These are phyloP conservation scores for Bullera alba DNA, from an alignment of 768 basidiomycete genomes.

Conservation along the genomic window DNA sequence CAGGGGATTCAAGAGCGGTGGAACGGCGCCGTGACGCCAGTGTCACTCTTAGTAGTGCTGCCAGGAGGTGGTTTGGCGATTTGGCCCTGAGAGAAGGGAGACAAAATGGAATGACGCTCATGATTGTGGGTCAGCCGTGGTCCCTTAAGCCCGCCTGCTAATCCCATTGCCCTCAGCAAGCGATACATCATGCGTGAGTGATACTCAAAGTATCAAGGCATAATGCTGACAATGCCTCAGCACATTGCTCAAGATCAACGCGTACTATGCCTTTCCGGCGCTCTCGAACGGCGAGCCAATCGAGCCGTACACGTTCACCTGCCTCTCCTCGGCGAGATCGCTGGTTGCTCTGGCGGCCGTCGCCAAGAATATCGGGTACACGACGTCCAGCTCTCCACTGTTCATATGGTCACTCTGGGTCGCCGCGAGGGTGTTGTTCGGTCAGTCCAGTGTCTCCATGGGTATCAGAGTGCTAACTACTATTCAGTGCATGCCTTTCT, in stretches of 20 bases:
- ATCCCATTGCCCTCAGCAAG: conserved; percentile 21
- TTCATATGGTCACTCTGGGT: conserved; percentile 45
- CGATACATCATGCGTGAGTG: conserved; percentile 39
- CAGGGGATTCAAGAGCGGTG: conserved; percentile 32
- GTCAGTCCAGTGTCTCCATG: conserved; percentile 13
- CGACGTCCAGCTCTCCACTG: conserved; percentile 29
- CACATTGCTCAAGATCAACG: conserved; percentile 40
- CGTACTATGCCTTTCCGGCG: conserved; percentile 42
- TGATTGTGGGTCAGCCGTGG: conserved; percentile 28
- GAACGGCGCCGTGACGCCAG: conserved; percentile 29
- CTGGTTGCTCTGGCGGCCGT: conserved; percentile 20
- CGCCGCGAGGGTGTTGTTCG: conserved; percentile 38
- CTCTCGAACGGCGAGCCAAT: conserved; percentile 31
- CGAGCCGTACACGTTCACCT: conserved; percentile 37
- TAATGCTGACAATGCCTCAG: conserved; percentile 7
- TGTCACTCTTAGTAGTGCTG: conserved; percentile 25
- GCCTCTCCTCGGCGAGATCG: conserved; percentile 24
- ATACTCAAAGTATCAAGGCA: not conserved
- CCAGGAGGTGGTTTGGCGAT: conserved; percentile 31
- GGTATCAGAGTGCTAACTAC: not conserved
- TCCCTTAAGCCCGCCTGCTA: not conserved
- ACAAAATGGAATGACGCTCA: conserved; percentile 19
- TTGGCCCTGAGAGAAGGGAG: conserved; percentile 12
- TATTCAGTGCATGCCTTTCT: conserved; percentile 35
- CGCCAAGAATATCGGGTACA: conserved; percentile 17